Conservation (phyloP, 345 rosid species). For the Populus alba region DNA sequence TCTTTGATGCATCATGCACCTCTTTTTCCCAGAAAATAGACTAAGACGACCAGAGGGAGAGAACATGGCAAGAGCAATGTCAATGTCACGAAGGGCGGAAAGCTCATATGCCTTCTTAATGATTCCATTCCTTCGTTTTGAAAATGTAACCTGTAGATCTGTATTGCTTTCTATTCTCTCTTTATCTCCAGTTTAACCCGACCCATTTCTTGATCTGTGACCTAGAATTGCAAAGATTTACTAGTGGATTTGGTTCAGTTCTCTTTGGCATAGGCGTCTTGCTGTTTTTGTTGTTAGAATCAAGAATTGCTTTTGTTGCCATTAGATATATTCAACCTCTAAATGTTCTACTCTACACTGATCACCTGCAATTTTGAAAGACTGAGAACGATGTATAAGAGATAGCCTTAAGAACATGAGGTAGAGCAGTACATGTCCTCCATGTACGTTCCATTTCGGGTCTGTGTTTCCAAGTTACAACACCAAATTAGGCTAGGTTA, state of each 20-base stretch:
- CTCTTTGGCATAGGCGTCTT: not conserved
- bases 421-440: too few species aligned
- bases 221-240: slow-evolving; percentile 11
- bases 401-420: too few species aligned
- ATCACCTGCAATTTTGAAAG: not conserved
- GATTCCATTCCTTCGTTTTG: slow-evolving; percentile 77
- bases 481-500: not conserved
- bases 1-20: slow-evolving; percentile 27
- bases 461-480: not conserved
- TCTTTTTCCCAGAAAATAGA: slow-evolving; percentile 69
- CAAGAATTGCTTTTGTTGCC: not conserved
- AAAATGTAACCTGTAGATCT: slow-evolving; percentile 75
- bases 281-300: not conserved
- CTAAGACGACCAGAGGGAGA: slow-evolving; percentile 66
- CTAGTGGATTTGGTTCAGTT: not conserved
- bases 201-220: slow-evolving; percentile 44
- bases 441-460: not conserved
- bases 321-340: not conserved
- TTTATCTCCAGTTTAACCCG: slow-evolving; percentile 74
- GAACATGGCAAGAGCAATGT: slow-evolving; percentile 83
- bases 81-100: slow-evolving; percentile 72
- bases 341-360: not conserved
- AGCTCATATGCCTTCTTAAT: slow-evolving; percentile 88
- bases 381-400: too few species aligned
- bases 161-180: slow-evolving; percentile 69